Conservation (phyloP, 345 rosid genomes). For the Sapria himalayana region DNA sequence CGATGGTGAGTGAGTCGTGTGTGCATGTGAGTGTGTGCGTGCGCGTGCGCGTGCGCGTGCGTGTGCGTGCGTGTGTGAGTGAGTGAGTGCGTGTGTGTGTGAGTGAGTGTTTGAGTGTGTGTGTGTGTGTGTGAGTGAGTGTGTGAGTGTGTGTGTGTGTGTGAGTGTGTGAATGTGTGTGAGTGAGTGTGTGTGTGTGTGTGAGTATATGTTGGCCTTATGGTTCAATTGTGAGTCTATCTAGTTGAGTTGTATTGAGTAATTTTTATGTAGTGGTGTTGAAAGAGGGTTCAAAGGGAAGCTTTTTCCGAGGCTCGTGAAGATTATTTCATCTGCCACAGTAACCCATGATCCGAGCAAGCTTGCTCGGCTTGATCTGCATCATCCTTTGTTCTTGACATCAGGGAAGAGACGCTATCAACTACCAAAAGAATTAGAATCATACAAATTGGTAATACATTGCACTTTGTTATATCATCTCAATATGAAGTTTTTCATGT, state of each 20-base stretch:
- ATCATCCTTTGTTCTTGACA: constrained; percentile 82
- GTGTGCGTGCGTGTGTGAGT: too few relatives aligned
- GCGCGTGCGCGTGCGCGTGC: too few relatives aligned
- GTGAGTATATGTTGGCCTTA: constrained; percentile 3
- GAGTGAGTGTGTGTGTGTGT: too few relatives aligned
- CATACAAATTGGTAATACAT: constrained; percentile 49
- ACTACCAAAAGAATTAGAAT: constrained; percentile 69
- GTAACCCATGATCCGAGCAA: constrained; percentile 94
- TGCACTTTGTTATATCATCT: too few relatives aligned
- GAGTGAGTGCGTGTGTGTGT: too few relatives aligned
- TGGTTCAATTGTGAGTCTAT: neutral
- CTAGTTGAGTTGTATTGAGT: too few relatives aligned
- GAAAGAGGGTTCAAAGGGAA: constrained; percentile 75
- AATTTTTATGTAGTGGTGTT: constrained; percentile 35
- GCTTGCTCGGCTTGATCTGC: constrained; percentile 77
- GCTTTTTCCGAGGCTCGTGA: constrained; percentile 57
- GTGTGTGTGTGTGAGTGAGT: too few relatives aligned
- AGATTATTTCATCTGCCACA: constrained; percentile 86
- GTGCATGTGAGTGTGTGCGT: too few relatives aligned
- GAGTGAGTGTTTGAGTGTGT: too few relatives aligned
- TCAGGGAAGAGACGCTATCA: constrained; percentile 53
- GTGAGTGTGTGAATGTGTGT: too few relatives aligned
- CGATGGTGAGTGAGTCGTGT: constrained; percentile 82
- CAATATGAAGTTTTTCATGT: too few relatives aligned
- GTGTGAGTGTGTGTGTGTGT: too few relatives aligned